phyloP scores from a whole-genome alignment of 176 grass and related monocot genomes.

The Musa troglodytarum region DNA sequence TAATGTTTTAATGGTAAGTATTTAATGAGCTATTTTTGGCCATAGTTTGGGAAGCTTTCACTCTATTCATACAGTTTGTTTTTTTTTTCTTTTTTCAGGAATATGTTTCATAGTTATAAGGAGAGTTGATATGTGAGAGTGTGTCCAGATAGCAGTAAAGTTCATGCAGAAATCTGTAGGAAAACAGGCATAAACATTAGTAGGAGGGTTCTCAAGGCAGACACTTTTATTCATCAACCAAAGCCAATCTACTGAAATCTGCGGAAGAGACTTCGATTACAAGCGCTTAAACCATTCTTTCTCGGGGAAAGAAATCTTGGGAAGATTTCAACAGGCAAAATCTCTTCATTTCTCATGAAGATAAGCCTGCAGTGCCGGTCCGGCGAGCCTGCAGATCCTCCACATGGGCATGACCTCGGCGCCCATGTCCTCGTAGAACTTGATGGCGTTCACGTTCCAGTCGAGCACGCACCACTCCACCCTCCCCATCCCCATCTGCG shows the following conservation, averaged over 20 bases:
- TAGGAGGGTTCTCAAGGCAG: neutral
- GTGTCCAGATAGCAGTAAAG: too few species aligned
- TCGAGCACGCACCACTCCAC: constrained; percentile 92
- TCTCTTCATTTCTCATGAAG: neutral
- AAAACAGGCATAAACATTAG: neutral
- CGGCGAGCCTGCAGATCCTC: constrained; percentile 75
- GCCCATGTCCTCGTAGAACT: constrained; percentile 86
- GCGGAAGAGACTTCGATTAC: too few species aligned
- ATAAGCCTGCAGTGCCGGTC: constrained; percentile 13
- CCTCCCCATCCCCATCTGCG: constrained; percentile 61
- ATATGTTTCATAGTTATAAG: constrained; percentile 98
- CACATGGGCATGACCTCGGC: constrained; percentile 81
- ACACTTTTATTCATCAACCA: neutral
- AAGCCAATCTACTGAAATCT: neutral
- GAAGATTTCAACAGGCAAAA: neutral
- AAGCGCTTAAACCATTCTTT: neutral
- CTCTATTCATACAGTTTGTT: constrained; percentile 21
- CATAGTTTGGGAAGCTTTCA: neutral
- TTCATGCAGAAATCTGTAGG: too few species aligned
- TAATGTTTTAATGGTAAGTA: neutral
- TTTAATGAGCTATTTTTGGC: neutral
- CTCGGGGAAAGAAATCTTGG: neutral
- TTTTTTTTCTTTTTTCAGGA: constrained; percentile 47
- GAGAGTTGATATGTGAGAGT: too few species aligned
- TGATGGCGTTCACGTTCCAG: constrained; percentile 83